These are phyloP conservation scores for Rubroshorea leprosula DNA, from an alignment of 345 rosid species.

Conservation along the genomic window DNA sequence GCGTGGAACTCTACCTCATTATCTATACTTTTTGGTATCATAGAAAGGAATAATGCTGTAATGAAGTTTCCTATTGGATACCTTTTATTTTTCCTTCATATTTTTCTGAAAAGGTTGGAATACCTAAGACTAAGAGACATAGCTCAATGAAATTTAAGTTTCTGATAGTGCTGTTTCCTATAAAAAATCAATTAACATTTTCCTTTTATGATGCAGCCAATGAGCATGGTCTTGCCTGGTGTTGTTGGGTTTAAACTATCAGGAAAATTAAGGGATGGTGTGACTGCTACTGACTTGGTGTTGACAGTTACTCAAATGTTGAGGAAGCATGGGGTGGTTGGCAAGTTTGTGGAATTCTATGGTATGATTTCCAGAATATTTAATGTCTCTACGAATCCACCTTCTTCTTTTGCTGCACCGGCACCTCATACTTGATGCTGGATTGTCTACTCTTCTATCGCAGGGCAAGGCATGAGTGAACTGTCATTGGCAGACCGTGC, in stretches of 20 bases:
- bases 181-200: constrained; percentile 1
- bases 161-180: neutral
- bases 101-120: neutral
- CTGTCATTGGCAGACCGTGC: constrained; percentile 95
- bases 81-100: neutral
- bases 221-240: constrained; percentile 99
- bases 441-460: constrained; percentile 13
- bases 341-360: constrained; percentile 87
- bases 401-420: neutral
- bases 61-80: neutral
- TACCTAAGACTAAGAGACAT: neutral
- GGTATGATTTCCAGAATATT: constrained; percentile 13
- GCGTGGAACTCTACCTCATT: neutral
- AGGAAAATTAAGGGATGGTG: constrained; percentile 76
- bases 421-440: constrained; percentile 1
- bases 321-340: constrained; percentile 96
- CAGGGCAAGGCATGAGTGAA: constrained; percentile 89
- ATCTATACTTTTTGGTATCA: neutral
- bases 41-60: neutral
- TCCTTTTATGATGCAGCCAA: constrained; percentile 52
- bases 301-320: constrained; percentile 89
- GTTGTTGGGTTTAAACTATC: constrained; percentile 85
- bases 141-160: neutral
- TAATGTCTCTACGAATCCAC: neutral
- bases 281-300: constrained; percentile 93